These are phyloP conservation scores for Stephania japonica DNA, from an alignment of 164 flowering plant genomes.

Conservation along the genomic window DNA sequence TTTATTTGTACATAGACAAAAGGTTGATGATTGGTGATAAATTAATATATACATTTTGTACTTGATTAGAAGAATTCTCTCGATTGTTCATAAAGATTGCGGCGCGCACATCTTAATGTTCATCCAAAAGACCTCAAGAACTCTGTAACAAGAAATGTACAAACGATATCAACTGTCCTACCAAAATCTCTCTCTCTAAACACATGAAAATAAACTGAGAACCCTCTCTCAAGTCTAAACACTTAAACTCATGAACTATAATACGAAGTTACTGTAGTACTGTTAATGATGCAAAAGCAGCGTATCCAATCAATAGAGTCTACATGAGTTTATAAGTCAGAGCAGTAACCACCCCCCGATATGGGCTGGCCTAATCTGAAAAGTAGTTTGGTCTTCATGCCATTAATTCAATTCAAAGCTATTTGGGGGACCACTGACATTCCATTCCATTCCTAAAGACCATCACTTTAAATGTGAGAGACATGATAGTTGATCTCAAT, in stretches of 20 bases:
- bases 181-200: no score
- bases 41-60: no score
- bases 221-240: constrained; percentile 9
- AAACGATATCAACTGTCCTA: no score
- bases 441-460: constrained; percentile 13
- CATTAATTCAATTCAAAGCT: constrained; percentile 21
- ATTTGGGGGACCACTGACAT: constrained; percentile 28
- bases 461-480: not conserved
- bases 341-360: not conserved
- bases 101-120: not conserved
- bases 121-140: no score
- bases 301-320: constrained; percentile 12
- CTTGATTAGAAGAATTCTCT: no score
- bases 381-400: constrained; percentile 16
- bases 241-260: not conserved
- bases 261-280: constrained; percentile 19
- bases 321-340: not conserved
- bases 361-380: constrained; percentile 11
- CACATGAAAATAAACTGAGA: no score
- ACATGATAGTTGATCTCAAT: not conserved
- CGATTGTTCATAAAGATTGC: no score
- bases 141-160: no score
- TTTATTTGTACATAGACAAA: no score
- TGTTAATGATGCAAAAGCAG: not conserved
- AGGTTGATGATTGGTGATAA: no score